Evolutionary conservation across 2,329 filamentous ascomycete species (phyloP), one percentile per base, ranked within the genome.

Genomic region (Colletotrichum lini): DNA sequence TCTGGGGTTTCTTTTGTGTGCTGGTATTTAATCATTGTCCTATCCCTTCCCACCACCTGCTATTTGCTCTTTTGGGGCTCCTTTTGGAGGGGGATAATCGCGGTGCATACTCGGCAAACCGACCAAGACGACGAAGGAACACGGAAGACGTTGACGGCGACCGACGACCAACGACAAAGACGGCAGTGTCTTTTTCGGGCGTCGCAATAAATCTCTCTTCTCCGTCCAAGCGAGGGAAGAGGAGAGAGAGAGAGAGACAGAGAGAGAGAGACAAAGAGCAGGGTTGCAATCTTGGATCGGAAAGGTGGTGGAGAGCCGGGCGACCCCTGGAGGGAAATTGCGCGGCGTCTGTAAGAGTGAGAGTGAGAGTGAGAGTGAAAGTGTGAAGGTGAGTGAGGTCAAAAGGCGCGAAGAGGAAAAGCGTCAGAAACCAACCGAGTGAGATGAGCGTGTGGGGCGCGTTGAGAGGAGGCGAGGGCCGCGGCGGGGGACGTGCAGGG

Each of bases 241-340:
- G 12, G 35, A 4, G 26, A 26, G 26, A 26, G 3, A 26, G 26
- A 26, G 26, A 26, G 26, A 26, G 26, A 26, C 3, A 26, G 26
- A 26, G 26, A 26, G 26, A 26, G 1, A 26, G 3, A 26, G 26
- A 26, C 23, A 26, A 26, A 26, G 26, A 26, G 26, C 26, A 26
- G 57, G 9, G 30, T 50, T 61, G 45, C 59, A 40, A 40, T 50
- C 21, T 35, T 18, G 45, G 16, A 44, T 18, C 38, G 35, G 45
- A 47, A 18, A 18, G 18, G 26, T 42, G 9, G 57, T 38, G 57
- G 42, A 38, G 42, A 35, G 42, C 21, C 57, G 44, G 26, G 2
- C 26, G 26, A 49, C 58, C 58, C 58, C 58, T 60, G 58, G 58
- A 23, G 26, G 44, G 44, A 60, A 49, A 60, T 60, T 60, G 58